These are phyloP conservation scores for Colletotrichum godetiae DNA, from an alignment of 2,329 filamentous ascomycete genomes.

Conservation along the genomic window DNA sequence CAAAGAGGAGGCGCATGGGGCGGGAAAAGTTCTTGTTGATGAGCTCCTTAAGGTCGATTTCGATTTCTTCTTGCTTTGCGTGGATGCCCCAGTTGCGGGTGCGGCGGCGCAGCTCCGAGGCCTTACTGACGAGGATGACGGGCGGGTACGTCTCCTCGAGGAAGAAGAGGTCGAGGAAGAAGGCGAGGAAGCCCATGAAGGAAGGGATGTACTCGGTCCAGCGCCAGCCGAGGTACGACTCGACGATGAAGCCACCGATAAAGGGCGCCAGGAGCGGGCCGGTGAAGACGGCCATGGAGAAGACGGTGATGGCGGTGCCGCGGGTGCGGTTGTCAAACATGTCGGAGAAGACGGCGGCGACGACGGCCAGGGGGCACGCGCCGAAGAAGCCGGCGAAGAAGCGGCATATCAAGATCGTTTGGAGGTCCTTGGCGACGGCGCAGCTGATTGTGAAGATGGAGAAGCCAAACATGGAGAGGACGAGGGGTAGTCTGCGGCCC, in stretches of 20 bases:
- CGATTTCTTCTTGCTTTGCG: slow-evolving; percentile 78
- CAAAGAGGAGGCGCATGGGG: slow-evolving; percentile 72
- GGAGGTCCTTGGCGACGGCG: slow-evolving; percentile 74
- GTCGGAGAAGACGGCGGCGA: slow-evolving; percentile 78
- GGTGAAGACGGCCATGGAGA: slow-evolving; percentile 72
- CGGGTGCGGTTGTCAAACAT: slow-evolving; percentile 75
- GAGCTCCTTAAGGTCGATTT: slow-evolving; percentile 73
- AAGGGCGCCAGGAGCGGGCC: slow-evolving; percentile 76
- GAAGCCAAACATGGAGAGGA: slow-evolving; percentile 75
- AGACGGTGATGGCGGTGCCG: slow-evolving; percentile 68
- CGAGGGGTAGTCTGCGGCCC: slow-evolving; percentile 72
- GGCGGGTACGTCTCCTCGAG: slow-evolving; percentile 78
- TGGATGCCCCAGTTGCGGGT: slow-evolving; percentile 78
- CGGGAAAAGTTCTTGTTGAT: slow-evolving; percentile 75
- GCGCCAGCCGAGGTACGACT: slow-evolving; percentile 75
- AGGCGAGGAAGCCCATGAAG: slow-evolving; percentile 72
- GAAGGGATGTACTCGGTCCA: slow-evolving; percentile 76
- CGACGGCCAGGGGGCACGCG: slow-evolving; percentile 75
- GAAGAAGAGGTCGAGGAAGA: slow-evolving; percentile 70
- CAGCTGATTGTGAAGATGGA: slow-evolving; percentile 74
- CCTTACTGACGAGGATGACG: slow-evolving; percentile 71
- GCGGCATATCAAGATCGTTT: slow-evolving; percentile 76
- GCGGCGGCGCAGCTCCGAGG: slow-evolving; percentile 68
- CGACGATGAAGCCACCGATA: slow-evolving; percentile 74
- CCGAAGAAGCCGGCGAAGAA: slow-evolving; percentile 82